A percentile compares a stretch with the other conserved stretches of the same genome.
phyloP scores from a whole-genome alignment of 2,329 filamentous ascomycete species.

The Xenosphaeropsis pyriputrescens region DNA sequence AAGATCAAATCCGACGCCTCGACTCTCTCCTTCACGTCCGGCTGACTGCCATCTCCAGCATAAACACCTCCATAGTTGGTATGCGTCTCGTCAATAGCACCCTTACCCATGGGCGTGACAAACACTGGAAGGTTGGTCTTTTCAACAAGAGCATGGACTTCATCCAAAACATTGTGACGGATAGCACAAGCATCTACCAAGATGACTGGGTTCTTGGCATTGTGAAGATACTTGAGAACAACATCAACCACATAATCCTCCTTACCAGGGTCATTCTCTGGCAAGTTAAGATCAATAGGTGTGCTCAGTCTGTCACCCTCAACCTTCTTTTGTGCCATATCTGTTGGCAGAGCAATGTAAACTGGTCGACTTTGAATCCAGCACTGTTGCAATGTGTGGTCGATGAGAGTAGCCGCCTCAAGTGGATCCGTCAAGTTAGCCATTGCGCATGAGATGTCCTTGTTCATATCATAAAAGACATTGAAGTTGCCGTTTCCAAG shows the following conservation, averaged over 20 bases:
- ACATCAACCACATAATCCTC: constrained; percentile 77
- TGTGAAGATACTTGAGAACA: constrained; percentile 57
- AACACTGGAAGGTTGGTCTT: constrained; percentile 68
- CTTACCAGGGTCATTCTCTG: constrained; percentile 50
- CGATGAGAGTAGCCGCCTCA: constrained; percentile 62
- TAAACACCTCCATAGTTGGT: constrained; percentile 75
- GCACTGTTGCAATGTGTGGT: constrained; percentile 62
- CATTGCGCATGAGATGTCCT: constrained; percentile 54
- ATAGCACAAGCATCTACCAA: constrained; percentile 75
- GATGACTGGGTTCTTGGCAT: constrained; percentile 61
- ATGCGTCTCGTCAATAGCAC: constrained; percentile 63
- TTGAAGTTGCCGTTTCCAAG: constrained; percentile 69
- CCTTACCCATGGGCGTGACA: constrained; percentile 84
- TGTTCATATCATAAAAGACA: constrained; percentile 69
- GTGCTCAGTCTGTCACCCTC: constrained; percentile 58
- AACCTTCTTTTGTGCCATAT: constrained; percentile 64
- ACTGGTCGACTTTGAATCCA: constrained; percentile 63
- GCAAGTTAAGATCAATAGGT: constrained; percentile 51
- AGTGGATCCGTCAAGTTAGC: constrained; percentile 55
- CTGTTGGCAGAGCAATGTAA: constrained; percentile 71
- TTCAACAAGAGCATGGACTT: constrained; percentile 58
- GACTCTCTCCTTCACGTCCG: constrained; percentile 45
- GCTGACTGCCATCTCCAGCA: constrained; percentile 60
- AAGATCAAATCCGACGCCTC: constrained; percentile 59
- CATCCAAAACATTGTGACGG: constrained; percentile 56